phyloP scores from a whole-genome alignment of 306 rosid genomes.

The Glycine soja region DNA sequence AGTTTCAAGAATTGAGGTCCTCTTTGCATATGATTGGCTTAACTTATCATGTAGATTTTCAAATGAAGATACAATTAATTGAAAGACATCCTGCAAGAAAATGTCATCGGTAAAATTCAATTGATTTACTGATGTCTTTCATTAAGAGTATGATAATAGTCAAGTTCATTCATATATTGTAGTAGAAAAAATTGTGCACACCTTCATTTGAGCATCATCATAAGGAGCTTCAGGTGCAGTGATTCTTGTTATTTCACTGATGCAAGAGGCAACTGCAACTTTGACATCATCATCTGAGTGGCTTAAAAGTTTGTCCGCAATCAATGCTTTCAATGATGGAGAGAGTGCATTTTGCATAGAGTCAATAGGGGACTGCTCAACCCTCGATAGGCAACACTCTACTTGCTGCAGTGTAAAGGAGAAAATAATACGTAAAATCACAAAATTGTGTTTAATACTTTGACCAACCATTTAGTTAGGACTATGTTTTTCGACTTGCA shows the following conservation, averaged over 20 bases:
- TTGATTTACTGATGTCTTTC: neutral
- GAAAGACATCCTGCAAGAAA: constrained; percentile 77
- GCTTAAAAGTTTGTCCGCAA: constrained; percentile 61
- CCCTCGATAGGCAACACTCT: constrained; percentile 67
- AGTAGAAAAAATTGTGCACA: constrained; percentile 28
- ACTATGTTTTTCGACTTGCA: neutral
- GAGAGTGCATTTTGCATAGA: constrained; percentile 82
- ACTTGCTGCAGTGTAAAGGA: constrained; percentile 60
- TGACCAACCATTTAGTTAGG: neutral
- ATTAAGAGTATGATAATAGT: constrained; percentile 10
- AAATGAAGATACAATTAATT: constrained; percentile 85
- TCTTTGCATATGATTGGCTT: constrained; percentile 72
- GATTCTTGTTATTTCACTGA: constrained; percentile 92
- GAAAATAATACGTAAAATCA: constrained; percentile 7
- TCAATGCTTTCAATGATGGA: constrained; percentile 74
- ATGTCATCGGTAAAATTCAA: constrained; percentile 3
- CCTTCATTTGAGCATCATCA: constrained; percentile 95
- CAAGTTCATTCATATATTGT: neutral
- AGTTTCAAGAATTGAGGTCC: constrained; percentile 82
- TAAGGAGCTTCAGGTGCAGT: constrained; percentile 98
- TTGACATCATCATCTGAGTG: constrained; percentile 81
- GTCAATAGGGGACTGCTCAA: constrained; percentile 79
- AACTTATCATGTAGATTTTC: constrained; percentile 76
- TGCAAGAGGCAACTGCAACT: constrained; percentile 91
- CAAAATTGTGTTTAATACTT: neutral